These are phyloP conservation scores for Cetradonia linearis DNA, from an alignment of 495 filamentous ascomycete genomes.

Conservation along the genomic window DNA sequence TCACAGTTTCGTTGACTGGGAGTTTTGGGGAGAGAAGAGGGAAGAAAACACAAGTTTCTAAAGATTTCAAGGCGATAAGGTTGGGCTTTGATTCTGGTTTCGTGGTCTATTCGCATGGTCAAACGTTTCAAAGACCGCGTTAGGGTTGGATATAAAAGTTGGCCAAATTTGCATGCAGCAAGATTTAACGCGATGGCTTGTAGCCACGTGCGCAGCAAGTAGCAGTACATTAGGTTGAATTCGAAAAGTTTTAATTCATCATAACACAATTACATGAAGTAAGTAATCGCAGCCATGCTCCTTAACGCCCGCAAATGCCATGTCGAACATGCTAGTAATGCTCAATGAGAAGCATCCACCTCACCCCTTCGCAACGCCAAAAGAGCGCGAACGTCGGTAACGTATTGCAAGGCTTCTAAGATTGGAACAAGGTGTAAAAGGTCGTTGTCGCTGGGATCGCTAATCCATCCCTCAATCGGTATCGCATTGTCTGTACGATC, in stretches of 20 bases:
- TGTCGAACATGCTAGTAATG: neutral
- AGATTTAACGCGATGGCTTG: neutral
- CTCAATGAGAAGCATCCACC: constrained; percentile 35
- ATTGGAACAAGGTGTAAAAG: constrained; percentile 87
- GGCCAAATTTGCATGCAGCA: neutral
- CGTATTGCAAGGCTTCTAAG: constrained; percentile 89
- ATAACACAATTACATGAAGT: neutral
- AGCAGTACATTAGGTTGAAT: neutral
- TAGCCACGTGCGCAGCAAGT: neutral
- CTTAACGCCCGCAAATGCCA: neutral
- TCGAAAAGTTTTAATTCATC: neutral
- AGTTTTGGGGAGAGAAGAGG: neutral
- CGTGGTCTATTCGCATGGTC: too few species aligned
- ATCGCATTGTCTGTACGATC: constrained; percentile 70
- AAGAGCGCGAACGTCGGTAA: constrained; percentile 84
- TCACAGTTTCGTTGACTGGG: neutral
- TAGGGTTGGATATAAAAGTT: neutral
- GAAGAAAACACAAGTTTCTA: neutral
- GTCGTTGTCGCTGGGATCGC: constrained; percentile 81
- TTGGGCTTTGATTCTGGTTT: too few species aligned
- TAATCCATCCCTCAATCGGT: constrained; percentile 88
- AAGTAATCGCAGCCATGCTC: neutral
- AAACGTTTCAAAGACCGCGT: too few species aligned
- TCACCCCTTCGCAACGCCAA: constrained; percentile 82
- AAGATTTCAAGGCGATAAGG: neutral